These are phyloP conservation scores for Podaxis rugospora DNA, from an alignment of 768 basidiomycete species.

Conservation along the genomic window DNA sequence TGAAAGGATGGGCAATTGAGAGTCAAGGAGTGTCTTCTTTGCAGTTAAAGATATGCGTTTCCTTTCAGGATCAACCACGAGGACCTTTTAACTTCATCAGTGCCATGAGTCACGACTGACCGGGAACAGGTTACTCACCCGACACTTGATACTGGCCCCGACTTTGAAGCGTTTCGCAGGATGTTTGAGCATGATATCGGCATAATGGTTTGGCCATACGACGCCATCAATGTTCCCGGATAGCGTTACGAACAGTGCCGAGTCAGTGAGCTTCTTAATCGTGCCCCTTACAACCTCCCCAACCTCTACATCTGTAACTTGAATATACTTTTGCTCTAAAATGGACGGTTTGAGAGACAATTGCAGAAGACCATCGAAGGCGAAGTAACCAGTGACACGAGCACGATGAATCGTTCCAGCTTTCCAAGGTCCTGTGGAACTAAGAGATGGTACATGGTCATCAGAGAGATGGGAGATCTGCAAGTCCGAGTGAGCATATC, in stretches of 20 bases:
- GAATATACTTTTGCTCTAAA: slow-evolving; percentile 82
- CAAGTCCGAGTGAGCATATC: slow-evolving; percentile 8
- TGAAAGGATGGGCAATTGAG: slow-evolving; percentile 66
- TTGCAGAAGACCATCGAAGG: slow-evolving; percentile 84
- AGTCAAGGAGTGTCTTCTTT: slow-evolving; percentile 86
- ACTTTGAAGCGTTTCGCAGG: slow-evolving; percentile 87
- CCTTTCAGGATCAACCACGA: slow-evolving; percentile 75
- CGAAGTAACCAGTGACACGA: slow-evolving; percentile 81
- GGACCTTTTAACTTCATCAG: slow-evolving; percentile 45
- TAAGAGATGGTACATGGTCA: slow-evolving; percentile 80
- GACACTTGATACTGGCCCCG: slow-evolving; percentile 78
- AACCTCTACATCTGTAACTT: slow-evolving; percentile 75
- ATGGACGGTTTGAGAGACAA: slow-evolving; percentile 82
- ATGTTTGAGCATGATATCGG: slow-evolving; percentile 92
- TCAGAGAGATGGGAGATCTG: slow-evolving; percentile 95
- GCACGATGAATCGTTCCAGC: slow-evolving; percentile 75
- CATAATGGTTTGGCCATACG: slow-evolving; percentile 92
- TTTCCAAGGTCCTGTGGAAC: slow-evolving; percentile 78
- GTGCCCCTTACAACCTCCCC: slow-evolving; percentile 87
- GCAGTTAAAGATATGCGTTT: slow-evolving; percentile 84
- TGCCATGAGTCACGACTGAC: background rate
- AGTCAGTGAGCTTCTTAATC: slow-evolving; percentile 79
- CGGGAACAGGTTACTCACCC: slow-evolving; percentile 44
- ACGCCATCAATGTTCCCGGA: slow-evolving; percentile 89
- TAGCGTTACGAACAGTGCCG: slow-evolving; percentile 80